Base-by-base conservation (phyloP, 352 stramenopile genomes). In the Phytophthora gonapodyides region DNA sequence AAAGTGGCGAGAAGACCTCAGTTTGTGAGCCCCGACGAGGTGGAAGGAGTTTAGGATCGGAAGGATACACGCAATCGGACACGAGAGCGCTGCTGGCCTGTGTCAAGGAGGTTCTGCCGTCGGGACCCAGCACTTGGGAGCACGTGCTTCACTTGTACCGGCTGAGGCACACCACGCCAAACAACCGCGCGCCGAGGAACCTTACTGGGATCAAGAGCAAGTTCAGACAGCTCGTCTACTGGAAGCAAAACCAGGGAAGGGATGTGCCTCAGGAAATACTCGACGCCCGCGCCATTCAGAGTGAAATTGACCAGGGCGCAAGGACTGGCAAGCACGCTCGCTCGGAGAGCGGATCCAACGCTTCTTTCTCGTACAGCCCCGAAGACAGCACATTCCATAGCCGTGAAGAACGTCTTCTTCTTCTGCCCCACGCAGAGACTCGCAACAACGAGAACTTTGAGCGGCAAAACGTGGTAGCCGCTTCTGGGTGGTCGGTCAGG, bases 191-290 rank as follows among this genome's bases (percentile, higher is more conserved):
- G 15, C 50, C 40, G 24, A 60, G 71, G 19, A 64, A 53, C 42
- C 3, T 53, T 3, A 50, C 59, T 27, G 70, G 64, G 31, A 52
- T 80, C 38, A 75, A 75, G 37, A 73, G 54, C 35, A 77, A 80
- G 61, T 80, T 80, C 59, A 17, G 54, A 36, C 68, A 77, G 34
- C 54, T 80, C 10, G 46, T 77, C n/a, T 65, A 77, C 48, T 61
- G 53, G 46, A 80, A 69, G 47, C n/a, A 52, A 7, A 55, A 45
- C 17, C 33, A 24, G 19, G 46, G 31, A 24, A 62, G 58, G 27
- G 38, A 13, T 2, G 37, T 64, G 17, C 48, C 56, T 11, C 27
- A 64, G n/a, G 55, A 60, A 49, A 53, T 73, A 13, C 35, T 70
- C 5, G 64, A 77, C 62, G 69, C 69, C 33, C 69, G 69, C 54